These are phyloP conservation scores for Aspergillus terreus DNA, from an alignment of 2,329 filamentous ascomycete species.

Conservation along the genomic window DNA sequence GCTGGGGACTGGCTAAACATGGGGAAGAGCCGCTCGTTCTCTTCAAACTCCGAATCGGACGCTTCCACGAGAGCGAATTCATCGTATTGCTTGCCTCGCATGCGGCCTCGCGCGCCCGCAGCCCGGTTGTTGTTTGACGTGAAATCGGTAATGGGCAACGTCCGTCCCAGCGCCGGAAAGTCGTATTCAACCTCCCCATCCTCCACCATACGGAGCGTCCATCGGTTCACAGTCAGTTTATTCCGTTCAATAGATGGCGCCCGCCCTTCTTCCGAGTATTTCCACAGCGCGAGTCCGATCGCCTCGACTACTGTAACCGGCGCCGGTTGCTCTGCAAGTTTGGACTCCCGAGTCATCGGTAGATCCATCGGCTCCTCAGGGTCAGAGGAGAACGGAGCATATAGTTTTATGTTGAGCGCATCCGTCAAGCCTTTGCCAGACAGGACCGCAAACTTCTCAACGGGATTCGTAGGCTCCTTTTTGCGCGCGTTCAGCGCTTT, in stretches of 20 bases:
- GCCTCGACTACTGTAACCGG: constrained; percentile 59
- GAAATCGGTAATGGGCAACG: constrained; percentile 59
- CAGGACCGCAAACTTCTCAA: constrained; percentile 58
- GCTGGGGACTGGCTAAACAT: constrained; percentile 40
- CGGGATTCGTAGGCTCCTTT: constrained; percentile 56
- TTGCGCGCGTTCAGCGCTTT: constrained; percentile 56
- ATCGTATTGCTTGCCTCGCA: constrained; percentile 62
- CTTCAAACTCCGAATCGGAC: constrained; percentile 50
- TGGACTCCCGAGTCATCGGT: constrained; percentile 53
- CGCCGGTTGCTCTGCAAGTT: constrained; percentile 46
- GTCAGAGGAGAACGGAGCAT: constrained; percentile 56
- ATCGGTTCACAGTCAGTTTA: constrained; percentile 59
- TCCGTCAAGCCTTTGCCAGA: constrained; percentile 59
- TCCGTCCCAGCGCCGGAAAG: constrained; percentile 58
- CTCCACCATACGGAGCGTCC: constrained; percentile 65
- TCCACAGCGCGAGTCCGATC: constrained; percentile 61
- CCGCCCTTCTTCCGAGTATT: constrained; percentile 56
- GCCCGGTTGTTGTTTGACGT: constrained; percentile 65
- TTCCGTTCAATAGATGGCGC: constrained; percentile 50
- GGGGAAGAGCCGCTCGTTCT: constrained; percentile 57
- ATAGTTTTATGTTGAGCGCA: constrained; percentile 62
- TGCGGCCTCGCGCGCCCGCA: constrained; percentile 49
- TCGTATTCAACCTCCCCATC: constrained; percentile 66
- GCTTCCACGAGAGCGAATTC: constrained; percentile 64
- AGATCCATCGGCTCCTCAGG: constrained; percentile 57